Base-by-base conservation (phyloP, 345 rosid genomes). In the Pseudoturritis turrita region DNA sequence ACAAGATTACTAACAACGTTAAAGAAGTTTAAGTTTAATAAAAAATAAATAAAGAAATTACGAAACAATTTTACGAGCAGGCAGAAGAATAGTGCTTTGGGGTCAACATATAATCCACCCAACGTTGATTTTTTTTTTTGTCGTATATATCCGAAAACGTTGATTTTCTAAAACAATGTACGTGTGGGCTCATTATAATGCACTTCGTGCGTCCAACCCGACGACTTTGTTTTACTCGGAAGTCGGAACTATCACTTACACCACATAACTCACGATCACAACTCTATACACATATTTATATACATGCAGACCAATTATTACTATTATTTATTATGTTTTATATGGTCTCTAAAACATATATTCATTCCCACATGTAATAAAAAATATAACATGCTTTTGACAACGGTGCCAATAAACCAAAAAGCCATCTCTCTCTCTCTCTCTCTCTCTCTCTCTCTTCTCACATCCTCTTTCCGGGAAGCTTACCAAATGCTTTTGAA, bases 401-500 rank as follows among this genome's bases (percentile, higher is more conserved):
- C 78, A 21, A 60, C 8, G 47, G 35, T 58, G 73, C 62, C 60
- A 58, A 50, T 66, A 3, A 56, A 41, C 57, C 28, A 57, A 57
- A 21, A 21, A 9, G 13, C 35, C 19, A 29, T n/a, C 12, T 22
- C 7, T 21, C 39, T 57, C 45, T 58, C 36, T 31, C 57, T 22
- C 60, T n/a, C 9, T 18, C 23, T 44, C 31, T 5, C 51, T 22
- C 62, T 29, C 29, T 25, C 47, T 36, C 61, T 33, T n/a, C 22
- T 4, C 17, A 5, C 65, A 2, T 15, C 25, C 31, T 47, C 8
- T 3, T 75, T 76, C 75, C 41, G 3, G 18, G 79, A 76, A 76
- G 15, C 55, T 39, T 43, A 70, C 75, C 69, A 60, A 25, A 71
- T 56, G 64, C 70, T 76, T 76, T 70, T 39, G 71, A 76, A 76